phyloP scores from a whole-genome alignment of 2,329 filamentous ascomycete genomes.

The Alternaria conjuncta region DNA sequence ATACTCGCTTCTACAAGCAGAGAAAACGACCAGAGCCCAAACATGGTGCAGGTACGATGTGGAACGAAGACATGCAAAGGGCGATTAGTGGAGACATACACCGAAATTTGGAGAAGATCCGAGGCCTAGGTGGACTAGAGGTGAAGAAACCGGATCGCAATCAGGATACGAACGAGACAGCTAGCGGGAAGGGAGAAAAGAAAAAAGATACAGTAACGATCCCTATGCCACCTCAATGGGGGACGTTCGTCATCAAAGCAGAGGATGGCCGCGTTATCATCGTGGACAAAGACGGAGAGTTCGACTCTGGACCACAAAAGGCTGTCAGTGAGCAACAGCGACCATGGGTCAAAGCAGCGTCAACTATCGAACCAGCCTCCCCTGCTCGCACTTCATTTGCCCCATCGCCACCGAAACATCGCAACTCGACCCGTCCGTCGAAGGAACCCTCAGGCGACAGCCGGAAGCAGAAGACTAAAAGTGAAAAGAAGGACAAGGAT shows the following conservation, averaged over 20 bases:
- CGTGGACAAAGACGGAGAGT: conserved; percentile 34
- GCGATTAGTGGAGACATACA: conserved; percentile 34
- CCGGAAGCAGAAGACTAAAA: neutral
- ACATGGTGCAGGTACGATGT: conserved; percentile 1
- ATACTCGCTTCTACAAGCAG: conserved; percentile 23
- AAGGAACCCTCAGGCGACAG: neutral
- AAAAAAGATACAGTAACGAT: conserved; percentile 23
- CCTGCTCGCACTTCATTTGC: neutral
- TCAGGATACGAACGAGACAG: neutral
- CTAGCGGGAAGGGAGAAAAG: neutral
- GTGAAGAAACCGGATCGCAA: conserved; percentile 2
- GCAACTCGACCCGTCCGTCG: neutral
- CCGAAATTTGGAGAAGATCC: conserved; percentile 20
- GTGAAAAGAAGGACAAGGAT: neutral
- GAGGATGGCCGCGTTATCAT: conserved; percentile 35
- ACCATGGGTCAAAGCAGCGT: conserved; percentile 17
- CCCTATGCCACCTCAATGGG: conserved; percentile 24
- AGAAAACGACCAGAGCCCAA: neutral
- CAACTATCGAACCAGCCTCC: neutral
- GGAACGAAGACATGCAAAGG: conserved; percentile 27
- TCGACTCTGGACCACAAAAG: conserved; percentile 28
- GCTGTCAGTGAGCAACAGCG: neutral
- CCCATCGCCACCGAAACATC: neutral
- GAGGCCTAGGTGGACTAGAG: conserved; percentile 10
- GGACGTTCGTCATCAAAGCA: conserved; percentile 32